Conservation (phyloP, 306 rosid species). For the Pueraria montana region DNA sequence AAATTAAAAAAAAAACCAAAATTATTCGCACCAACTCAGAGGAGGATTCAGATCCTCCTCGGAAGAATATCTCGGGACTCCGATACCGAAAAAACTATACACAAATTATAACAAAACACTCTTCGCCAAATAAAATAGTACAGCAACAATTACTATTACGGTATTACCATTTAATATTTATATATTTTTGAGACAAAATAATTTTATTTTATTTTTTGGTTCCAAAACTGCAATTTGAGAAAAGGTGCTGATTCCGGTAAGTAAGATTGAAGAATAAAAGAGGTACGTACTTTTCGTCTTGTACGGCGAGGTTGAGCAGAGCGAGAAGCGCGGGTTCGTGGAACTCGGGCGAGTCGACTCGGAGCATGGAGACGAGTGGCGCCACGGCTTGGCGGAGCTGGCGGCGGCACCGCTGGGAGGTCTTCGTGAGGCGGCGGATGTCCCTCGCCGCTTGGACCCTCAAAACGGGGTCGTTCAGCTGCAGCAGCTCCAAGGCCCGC, state of each 20-base stretch:
- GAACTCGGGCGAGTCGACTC: slow-evolving; percentile 67
- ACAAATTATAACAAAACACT: not conserved
- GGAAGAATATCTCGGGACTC: not conserved
- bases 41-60: too few species aligned
- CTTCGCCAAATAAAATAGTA: too few species aligned
- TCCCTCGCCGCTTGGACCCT: slow-evolving; percentile 77
- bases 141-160: not conserved
- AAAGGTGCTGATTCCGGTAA: not conserved
- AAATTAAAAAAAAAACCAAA: not conserved
- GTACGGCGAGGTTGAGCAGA: slow-evolving; percentile 92
- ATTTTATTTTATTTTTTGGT: not conserved
- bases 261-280: not conserved
- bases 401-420: slow-evolving; percentile 82
- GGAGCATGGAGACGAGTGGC: slow-evolving; percentile 74
- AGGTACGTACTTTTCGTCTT: slow-evolving; percentile 73
- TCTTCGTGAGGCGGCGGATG: slow-evolving; percentile 85
- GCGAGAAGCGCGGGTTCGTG: slow-evolving; percentile 83
- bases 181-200: not conserved
- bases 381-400: slow-evolving; percentile 66
- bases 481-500: slow-evolving; percentile 64
- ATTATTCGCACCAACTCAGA: not conserved
- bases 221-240: not conserved
- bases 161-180: not conserved
- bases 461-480: slow-evolving; percentile 56
- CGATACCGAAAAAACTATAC: not conserved